phyloP scores from a whole-genome alignment of 164 flowering plant genomes.

The Pachysandra terminalis region DNA sequence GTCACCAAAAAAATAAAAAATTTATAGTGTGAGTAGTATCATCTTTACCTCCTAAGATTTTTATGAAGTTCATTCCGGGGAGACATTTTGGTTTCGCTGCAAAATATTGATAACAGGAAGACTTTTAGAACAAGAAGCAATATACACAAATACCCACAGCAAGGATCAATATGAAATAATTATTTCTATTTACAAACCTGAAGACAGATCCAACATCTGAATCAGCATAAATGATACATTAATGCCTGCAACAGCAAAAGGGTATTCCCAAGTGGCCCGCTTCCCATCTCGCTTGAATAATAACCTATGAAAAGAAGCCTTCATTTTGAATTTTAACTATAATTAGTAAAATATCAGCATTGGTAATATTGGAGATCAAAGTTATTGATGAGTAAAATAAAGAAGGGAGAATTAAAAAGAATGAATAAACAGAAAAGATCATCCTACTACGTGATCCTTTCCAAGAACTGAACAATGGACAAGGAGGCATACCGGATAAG shows the following conservation, averaged over 20 bases:
- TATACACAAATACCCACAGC: not conserved
- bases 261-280: constrained; percentile 97
- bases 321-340: constrained; percentile 48
- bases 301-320: constrained; percentile 90
- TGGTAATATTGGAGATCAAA: not conserved
- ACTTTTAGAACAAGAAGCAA: not conserved
- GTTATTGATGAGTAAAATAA: not conserved
- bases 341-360: constrained; percentile 39
- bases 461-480: constrained; percentile 1
- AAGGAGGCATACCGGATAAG: constrained; percentile 63
- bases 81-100: constrained; percentile 82
- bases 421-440: not conserved
- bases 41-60: constrained; percentile 65
- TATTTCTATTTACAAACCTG: constrained; percentile 43
- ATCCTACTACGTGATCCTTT: not conserved
- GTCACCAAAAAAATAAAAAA: no score
- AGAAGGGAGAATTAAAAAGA: not conserved
- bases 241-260: constrained; percentile 99
- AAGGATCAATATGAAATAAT: not conserved
- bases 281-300: constrained; percentile 71
- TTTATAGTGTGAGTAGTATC: not conserved
- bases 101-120: constrained; percentile 16
- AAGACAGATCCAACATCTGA: constrained; percentile 80
- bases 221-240: constrained; percentile 90
- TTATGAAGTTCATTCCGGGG: constrained; percentile 75